A percentile compares a stretch with the other conserved stretches of the same genome.
These are phyloP conservation scores for Mycena galericulata DNA, from an alignment of 768 basidiomycete species.

Conservation along the genomic window DNA sequence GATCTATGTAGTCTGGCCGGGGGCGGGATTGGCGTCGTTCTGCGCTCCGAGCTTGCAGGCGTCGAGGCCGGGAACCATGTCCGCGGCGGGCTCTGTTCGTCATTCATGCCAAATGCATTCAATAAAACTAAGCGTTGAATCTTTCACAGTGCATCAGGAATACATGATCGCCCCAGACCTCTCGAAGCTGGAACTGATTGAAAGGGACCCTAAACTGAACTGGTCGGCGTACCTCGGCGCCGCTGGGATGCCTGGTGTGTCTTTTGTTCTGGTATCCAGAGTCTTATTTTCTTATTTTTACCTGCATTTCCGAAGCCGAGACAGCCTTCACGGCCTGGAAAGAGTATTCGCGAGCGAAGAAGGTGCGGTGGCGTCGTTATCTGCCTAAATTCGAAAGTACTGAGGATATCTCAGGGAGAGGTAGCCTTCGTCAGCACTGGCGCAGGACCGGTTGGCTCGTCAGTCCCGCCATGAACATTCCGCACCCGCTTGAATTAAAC, in stretches of 20 bases:
- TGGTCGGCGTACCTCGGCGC: constrained; percentile 4
- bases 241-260: constrained; percentile 9
- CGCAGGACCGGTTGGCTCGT: constrained; percentile 70
- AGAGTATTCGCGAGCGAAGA: constrained; percentile 52
- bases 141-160: not conserved
- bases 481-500: no score
- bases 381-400: no score
- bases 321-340: constrained; percentile 57
- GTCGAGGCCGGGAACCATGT: constrained; percentile 11
- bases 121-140: no score
- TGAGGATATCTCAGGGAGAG: constrained; percentile 47
- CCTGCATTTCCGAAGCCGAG: constrained; percentile 41
- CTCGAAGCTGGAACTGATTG: constrained; percentile 1
- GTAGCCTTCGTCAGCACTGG: constrained; percentile 51
- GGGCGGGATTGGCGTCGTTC: constrained; percentile 18
- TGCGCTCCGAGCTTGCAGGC: not conserved
- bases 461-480: constrained; percentile 38
- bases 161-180: constrained; percentile 6
- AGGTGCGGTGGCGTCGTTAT: constrained; percentile 37
- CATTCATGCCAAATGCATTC: not conserved
- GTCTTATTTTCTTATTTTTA: not conserved
- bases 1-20: not conserved
- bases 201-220: constrained; percentile 4
- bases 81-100: not conserved
- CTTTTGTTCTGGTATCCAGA: no score